Conservation (phyloP, 2,329 filamentous ascomycete species). For the Penicillium sp. region DNA sequence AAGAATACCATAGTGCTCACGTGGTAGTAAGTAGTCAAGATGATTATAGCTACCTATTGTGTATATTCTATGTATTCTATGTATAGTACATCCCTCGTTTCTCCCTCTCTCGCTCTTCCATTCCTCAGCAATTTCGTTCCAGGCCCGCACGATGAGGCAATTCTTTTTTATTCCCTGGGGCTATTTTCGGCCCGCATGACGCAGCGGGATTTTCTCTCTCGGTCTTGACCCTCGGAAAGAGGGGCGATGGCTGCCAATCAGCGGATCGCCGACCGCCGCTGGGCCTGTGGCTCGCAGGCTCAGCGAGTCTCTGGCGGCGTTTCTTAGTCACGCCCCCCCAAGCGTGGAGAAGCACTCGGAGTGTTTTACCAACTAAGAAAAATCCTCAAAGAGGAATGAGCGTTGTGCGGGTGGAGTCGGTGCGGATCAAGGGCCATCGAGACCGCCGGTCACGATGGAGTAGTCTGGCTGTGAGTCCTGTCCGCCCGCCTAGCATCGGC, state of each 20-base stretch:
- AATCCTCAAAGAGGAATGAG: slow-evolving; percentile 19
- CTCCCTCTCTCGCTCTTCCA: not conserved
- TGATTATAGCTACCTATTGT: too few relatives aligned
- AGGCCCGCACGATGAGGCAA: slow-evolving; percentile 27
- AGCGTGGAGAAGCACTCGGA: not conserved
- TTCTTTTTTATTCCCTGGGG: slow-evolving; percentile 13
- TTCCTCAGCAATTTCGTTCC: slow-evolving; percentile 14
- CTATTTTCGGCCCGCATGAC: slow-evolving; percentile 35
- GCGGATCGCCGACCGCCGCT: slow-evolving; percentile 18
- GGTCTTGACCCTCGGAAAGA: slow-evolving; percentile 28
- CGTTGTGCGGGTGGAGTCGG: slow-evolving; percentile 16
- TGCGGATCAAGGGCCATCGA: slow-evolving; percentile 26
- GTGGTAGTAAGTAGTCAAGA: too few relatives aligned
- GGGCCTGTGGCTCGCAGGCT: not conserved
- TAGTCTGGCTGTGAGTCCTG: not conserved
- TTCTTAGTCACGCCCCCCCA: slow-evolving; percentile 26
- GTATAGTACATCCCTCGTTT: not conserved
- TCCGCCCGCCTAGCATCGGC: slow-evolving; percentile 30
- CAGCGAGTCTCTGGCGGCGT: slow-evolving; percentile 1
- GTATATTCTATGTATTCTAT: not conserved
- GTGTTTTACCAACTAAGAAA: not conserved
- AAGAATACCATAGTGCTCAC: too few relatives aligned
- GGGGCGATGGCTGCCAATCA: slow-evolving; percentile 29
- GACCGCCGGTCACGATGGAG: slow-evolving; percentile 21
- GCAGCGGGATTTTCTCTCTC: slow-evolving; percentile 31